A percentile compares a stretch with the other conserved stretches of the same genome.
Conservation (phyloP, 257 asterid species). For the Fraxinus cuspidata region DNA sequence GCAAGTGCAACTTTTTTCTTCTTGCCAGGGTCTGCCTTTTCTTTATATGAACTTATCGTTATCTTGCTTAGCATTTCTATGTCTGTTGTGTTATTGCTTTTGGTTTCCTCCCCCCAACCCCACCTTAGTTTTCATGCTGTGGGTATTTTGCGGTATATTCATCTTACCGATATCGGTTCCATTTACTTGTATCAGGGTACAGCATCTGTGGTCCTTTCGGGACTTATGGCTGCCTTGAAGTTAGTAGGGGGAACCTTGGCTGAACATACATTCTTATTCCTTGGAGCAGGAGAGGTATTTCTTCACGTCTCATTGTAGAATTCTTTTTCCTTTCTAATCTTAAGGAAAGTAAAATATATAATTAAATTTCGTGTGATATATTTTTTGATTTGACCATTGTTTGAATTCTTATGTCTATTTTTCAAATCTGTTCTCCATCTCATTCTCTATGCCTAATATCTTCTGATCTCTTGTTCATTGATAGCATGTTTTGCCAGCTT, state of each 20-base stretch:
- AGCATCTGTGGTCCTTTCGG: conserved; percentile 82
- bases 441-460: not conserved
- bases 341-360: not conserved
- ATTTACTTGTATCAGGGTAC: conserved; percentile 60
- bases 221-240: conserved; percentile 63
- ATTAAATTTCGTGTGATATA: not conserved
- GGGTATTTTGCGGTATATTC: not conserved
- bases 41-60: not conserved
- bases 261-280: conserved; percentile 73
- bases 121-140: not conserved
- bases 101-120: not conserved
- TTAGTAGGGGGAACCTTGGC: conserved; percentile 68
- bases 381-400: not conserved
- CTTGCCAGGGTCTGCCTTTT: not conserved
- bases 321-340: conserved; percentile 1
- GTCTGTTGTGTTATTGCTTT: not conserved
- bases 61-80: not conserved
- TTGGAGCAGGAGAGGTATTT: conserved; percentile 87
- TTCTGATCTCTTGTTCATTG: not conserved
- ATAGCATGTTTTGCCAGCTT: not conserved
- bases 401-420: not conserved
- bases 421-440: conserved; percentile 5
- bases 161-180: not conserved
- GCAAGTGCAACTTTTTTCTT: not conserved
- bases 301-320: not conserved